Evolutionary conservation across 345 rosid genomes (phyloP).

Genomic region (Kandelia obovata): DNA sequence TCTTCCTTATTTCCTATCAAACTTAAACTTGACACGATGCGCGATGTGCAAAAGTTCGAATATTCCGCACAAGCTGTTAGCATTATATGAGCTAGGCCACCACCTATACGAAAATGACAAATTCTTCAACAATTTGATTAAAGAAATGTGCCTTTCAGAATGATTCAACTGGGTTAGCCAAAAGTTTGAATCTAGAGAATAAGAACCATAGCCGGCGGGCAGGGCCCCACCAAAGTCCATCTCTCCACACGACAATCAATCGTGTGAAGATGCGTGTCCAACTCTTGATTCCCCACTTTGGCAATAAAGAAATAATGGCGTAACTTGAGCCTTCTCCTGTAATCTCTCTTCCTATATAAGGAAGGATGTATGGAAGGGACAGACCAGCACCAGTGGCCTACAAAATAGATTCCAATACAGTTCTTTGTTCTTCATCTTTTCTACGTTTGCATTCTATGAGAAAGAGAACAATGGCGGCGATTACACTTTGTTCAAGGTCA

Average conservation of each 20-base stretch:
- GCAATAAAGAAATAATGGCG: constrained; percentile 2
- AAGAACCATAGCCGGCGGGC: too few relatives aligned
- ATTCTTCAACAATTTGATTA: neutral
- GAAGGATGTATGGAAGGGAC: neutral
- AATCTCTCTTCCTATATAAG: constrained; percentile 5
- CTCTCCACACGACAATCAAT: neutral
- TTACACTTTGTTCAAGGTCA: constrained; percentile 29
- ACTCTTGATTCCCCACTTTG: constrained; percentile 24
- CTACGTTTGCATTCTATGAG: neutral
- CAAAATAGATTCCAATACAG: neutral
- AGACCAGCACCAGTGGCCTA: too few relatives aligned
- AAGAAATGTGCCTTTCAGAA: too few relatives aligned
- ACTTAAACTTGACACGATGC: too few relatives aligned
- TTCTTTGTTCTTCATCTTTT: neutral
- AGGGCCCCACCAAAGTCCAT: neutral
- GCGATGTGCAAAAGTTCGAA: too few relatives aligned
- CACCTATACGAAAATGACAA: neutral
- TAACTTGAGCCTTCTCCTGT: neutral
- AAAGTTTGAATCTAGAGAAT: too few relatives aligned
- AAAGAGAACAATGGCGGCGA: constrained; percentile 41
- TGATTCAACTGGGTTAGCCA: too few relatives aligned
- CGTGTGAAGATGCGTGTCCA: constrained; percentile 30
- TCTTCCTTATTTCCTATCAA: too few relatives aligned
- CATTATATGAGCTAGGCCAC: neutral
- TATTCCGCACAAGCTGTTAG: too few relatives aligned